A percentile compares a stretch with the other conserved stretches of the same genome.
These are phyloP conservation scores for Penicillium paxilli DNA, from an alignment of 495 filamentous ascomycete species.

Conservation along the genomic window DNA sequence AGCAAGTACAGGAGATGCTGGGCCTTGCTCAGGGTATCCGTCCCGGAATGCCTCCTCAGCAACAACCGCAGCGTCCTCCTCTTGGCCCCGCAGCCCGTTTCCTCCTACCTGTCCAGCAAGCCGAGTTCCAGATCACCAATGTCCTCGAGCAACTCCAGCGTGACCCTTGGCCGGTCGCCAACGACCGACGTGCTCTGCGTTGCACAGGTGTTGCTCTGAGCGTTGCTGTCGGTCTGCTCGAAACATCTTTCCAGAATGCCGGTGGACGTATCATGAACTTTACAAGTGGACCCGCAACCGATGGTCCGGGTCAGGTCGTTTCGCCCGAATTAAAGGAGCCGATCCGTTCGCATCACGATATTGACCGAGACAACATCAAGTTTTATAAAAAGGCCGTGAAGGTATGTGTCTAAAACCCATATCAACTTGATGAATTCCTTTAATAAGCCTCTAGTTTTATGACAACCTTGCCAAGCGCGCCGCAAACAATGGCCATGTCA, in stretches of 20 bases:
- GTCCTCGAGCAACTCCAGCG: constrained; percentile 95
- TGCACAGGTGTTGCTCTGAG: constrained; percentile 96
- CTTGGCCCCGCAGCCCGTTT: constrained; percentile 87
- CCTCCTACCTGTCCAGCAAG: constrained; percentile 90
- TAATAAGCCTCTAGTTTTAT: constrained; percentile 72
- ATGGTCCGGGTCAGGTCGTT: constrained; percentile 96
- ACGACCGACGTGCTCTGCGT: constrained; percentile 86
- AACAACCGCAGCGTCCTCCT: constrained; percentile 75
- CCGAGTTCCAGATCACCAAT: constrained; percentile 97
- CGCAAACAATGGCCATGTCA: constrained; percentile 93
- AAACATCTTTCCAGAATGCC: constrained; percentile 92
- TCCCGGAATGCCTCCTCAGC: constrained; percentile 66
- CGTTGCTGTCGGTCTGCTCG: constrained; percentile 89
- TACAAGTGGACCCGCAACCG: constrained; percentile 90
- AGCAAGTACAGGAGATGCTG: constrained; percentile 99
- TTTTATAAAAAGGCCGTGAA: constrained; percentile 99
- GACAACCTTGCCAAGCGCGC: constrained; percentile 94
- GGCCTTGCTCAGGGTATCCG: constrained; percentile 70
- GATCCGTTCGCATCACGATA: constrained; percentile 98
- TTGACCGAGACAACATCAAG: constrained; percentile 98
- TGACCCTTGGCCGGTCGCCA: constrained; percentile 97
- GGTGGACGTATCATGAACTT: constrained; percentile 98
- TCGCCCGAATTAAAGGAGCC: constrained; percentile 96
- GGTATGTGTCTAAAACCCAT: constrained; percentile 50
- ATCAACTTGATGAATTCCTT: constrained; percentile 10